These are phyloP conservation scores for Cronartium quercuum DNA, from an alignment of 1,284 basidiomycete genomes.

Conservation along the genomic window DNA sequence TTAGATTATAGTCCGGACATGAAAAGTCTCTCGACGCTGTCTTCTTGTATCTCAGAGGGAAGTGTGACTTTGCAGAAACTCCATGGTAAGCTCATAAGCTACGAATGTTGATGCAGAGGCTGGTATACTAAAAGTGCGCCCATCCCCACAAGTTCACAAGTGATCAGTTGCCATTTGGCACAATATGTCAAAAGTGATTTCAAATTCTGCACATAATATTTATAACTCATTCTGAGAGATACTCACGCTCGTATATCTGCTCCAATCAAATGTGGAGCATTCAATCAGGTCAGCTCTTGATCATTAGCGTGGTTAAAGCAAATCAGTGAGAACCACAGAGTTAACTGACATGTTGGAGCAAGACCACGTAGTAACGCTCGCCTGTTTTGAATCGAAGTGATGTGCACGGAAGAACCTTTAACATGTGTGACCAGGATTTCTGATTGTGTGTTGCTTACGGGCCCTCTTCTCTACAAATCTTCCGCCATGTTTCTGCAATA, in stretches of 20 bases:
- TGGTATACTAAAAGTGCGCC: slow-evolving; percentile 24
- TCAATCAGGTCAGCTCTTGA: neutral
- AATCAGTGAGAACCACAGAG: slow-evolving; percentile 68
- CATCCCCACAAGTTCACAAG: neutral
- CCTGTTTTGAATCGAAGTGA: neutral
- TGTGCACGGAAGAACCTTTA: neutral
- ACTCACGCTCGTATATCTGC: slow-evolving; percentile 47
- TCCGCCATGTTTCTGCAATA: slow-evolving; percentile 64
- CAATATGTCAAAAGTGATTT: slow-evolving; percentile 59
- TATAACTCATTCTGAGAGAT: slow-evolving; percentile 9
- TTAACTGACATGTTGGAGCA: slow-evolving; percentile 53
- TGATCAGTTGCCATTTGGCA: slow-evolving; percentile 54
- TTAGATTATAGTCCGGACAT: too few relatives aligned
- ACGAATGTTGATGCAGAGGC: slow-evolving; percentile 56
- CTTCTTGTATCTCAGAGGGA: too few relatives aligned
- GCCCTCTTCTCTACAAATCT: slow-evolving; percentile 68
- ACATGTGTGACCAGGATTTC: slow-evolving; percentile 53
- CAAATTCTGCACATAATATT: neutral
- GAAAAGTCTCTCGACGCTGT: too few relatives aligned
- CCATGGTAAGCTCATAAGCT: slow-evolving; percentile 79
- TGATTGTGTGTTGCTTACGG: slow-evolving; percentile 55
- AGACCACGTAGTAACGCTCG: slow-evolving; percentile 39
- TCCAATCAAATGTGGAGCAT: neutral
- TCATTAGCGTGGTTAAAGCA: slow-evolving; percentile 47
- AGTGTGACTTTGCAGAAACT: slow-evolving; percentile 51